Evolutionary conservation across 805 yeast genomes (phyloP).

Genomic region (Kazachstania bromeliacearum): DNA sequence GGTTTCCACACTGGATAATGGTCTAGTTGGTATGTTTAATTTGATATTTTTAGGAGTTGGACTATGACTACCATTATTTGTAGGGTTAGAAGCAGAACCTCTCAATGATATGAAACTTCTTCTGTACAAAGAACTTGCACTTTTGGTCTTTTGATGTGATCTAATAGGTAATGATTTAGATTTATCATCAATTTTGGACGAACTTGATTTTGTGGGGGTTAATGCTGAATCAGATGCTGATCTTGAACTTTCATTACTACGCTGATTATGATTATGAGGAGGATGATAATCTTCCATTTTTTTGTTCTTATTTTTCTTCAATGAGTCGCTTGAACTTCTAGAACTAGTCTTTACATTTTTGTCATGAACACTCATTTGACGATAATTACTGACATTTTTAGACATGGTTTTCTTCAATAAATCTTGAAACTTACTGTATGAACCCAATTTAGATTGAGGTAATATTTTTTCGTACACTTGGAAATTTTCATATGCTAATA

Average conservation of each 20-base stretch:
- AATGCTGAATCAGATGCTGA: conserved; percentile 2
- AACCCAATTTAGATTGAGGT: conserved; percentile 38
- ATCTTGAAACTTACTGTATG: conserved; percentile 50
- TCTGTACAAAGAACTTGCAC: conserved; percentile 28
- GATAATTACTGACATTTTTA: conserved; percentile 22
- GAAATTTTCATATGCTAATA: conserved; percentile 61
- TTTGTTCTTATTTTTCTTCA: conserved; percentile 11
- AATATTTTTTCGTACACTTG: conserved; percentile 31
- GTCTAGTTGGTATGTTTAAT: conserved; percentile 22
- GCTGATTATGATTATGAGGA: not conserved
- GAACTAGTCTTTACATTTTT: conserved; percentile 7
- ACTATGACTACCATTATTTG: not conserved
- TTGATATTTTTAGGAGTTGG: conserved; percentile 15
- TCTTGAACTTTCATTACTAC: conserved; percentile 1
- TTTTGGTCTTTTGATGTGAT: conserved; percentile 6
- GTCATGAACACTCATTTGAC: not conserved
- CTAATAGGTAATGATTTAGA: not conserved
- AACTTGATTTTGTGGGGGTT: conserved; percentile 1
- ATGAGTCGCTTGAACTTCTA: conserved; percentile 24
- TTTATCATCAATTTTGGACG: conserved; percentile 1
- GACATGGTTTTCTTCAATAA: conserved; percentile 39
- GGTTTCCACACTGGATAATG: conserved; percentile 16
- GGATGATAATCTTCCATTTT: no score
- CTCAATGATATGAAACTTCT: conserved; percentile 29
- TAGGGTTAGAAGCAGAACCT: conserved; percentile 16